Percentiles rank a stretch among this genome's conserved stretches.
Conservation (phyloP, 345 rosid species). For the Moringa oleifera region DNA sequence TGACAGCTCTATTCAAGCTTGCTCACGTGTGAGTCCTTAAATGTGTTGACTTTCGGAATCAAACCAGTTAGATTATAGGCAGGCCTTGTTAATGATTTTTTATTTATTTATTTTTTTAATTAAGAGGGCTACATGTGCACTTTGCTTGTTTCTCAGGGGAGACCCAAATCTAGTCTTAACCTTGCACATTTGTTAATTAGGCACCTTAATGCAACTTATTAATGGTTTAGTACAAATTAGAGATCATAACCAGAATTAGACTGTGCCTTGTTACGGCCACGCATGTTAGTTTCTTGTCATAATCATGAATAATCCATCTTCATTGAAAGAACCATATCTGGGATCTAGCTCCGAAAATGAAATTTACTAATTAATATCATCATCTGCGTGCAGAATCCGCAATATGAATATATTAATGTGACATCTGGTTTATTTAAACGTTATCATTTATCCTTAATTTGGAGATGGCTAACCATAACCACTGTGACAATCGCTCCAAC, state of each 20-base stretch:
- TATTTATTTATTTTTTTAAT: not conserved
- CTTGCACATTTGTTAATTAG: not conserved
- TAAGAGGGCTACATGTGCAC: conserved; percentile 32
- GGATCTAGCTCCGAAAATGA: conserved; percentile 29
- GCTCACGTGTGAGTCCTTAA: conserved; percentile 53
- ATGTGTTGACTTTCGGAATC: conserved; percentile 15
- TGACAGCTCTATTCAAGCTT: conserved; percentile 39
- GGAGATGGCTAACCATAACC: too few species aligned
- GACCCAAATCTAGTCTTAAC: not conserved
- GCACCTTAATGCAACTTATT: conserved; percentile 8
- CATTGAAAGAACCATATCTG: conserved; percentile 22
- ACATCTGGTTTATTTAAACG: too few species aligned
- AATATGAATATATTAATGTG: conserved; percentile 7
- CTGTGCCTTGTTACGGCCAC: conserved; percentile 10
- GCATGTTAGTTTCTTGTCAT: conserved; percentile 71
- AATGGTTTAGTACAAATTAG: conserved; percentile 6
- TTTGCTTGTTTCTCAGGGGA: conserved; percentile 30
- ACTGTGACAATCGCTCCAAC: too few species aligned
- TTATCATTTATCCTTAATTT: too few species aligned
- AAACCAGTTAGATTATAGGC: too few species aligned
- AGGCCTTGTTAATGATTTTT: too few species aligned
- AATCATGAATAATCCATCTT: conserved; percentile 46
- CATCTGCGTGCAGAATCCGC: conserved; percentile 43
- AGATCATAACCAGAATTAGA: not conserved
- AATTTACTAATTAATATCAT: conserved; percentile 14